Evolutionary conservation across 768 basidiomycete species (phyloP).

Genomic region (Hemileccinum rubropunctum): DNA sequence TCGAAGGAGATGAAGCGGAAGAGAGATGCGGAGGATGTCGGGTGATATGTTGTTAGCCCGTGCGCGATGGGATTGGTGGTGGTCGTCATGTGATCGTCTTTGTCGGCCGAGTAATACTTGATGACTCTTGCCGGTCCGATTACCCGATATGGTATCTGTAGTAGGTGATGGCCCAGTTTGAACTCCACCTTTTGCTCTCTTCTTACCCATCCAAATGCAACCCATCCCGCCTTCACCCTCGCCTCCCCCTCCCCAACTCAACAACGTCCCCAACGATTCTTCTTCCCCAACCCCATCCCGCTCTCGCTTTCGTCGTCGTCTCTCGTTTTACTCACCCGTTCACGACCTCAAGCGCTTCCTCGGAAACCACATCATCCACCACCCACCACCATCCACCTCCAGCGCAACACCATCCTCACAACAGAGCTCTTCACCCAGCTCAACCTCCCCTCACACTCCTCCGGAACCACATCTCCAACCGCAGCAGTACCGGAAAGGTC

Average conservation of each 20-base stretch:
- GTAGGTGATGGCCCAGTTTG: background rate
- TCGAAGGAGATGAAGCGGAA: slow-evolving; percentile 95
- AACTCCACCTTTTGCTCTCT: background rate
- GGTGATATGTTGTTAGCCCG: too few species aligned
- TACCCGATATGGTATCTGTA: slow-evolving; percentile 11
- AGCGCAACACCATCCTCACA: too few species aligned
- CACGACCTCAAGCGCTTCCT: slow-evolving; percentile 95
- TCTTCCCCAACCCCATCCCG: slow-evolving; percentile 13
- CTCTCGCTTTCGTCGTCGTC: slow-evolving; percentile 27
- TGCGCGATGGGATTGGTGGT: too few species aligned
- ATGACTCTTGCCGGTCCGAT: slow-evolving; percentile 20
- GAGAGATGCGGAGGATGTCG: slow-evolving; percentile 78
- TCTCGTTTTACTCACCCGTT: slow-evolving; percentile 51
- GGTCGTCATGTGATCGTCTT: too few species aligned
- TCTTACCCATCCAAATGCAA: background rate
- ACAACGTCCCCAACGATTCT: background rate
- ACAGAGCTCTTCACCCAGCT: slow-evolving; percentile 26
- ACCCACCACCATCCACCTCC: slow-evolving; percentile 24
- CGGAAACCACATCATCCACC: slow-evolving; percentile 76
- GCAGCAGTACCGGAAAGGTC: slow-evolving; percentile 34
- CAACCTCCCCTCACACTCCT: slow-evolving; percentile 25
- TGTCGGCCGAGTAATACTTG: slow-evolving; percentile 14
- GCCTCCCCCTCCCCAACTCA: background rate
- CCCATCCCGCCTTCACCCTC: background rate
- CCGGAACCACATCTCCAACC: slow-evolving; percentile 33